Evolutionary conservation across 352 stramenopile genomes (phyloP).

Genomic region (Lagenidium sp.): DNA sequence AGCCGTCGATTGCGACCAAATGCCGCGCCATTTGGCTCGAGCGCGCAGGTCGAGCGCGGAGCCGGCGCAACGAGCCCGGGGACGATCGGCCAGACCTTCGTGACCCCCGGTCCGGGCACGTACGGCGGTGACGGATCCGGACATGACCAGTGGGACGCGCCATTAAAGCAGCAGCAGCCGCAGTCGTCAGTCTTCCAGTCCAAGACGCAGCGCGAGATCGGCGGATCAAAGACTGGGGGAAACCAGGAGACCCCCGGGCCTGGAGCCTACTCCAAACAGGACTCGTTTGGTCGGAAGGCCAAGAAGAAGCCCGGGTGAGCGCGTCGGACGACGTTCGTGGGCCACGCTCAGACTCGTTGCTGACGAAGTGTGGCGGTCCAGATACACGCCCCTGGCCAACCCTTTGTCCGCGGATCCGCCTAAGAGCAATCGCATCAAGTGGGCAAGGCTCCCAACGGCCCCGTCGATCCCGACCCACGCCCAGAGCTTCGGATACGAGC

Average conservation of each 20-base stretch:
- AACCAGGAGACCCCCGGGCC: slow-evolving; percentile 38
- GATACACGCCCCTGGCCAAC: slow-evolving; percentile 19
- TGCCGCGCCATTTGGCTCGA: slow-evolving; percentile 43
- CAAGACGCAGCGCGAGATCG: slow-evolving; percentile 38
- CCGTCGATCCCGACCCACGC: slow-evolving; percentile 62
- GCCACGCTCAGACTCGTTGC: too few relatives aligned
- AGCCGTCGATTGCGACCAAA: slow-evolving; percentile 34
- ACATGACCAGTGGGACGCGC: slow-evolving; percentile 46
- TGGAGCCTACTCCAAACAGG: slow-evolving; percentile 41
- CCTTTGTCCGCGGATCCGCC: slow-evolving; percentile 17
- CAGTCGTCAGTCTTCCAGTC: slow-evolving; percentile 42
- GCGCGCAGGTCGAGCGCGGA: slow-evolving; percentile 34
- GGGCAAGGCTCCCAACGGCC: slow-evolving; percentile 53
- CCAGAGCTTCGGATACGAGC: slow-evolving; percentile 76
- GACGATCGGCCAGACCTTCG: slow-evolving; percentile 21
- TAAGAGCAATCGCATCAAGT: slow-evolving; percentile 43
- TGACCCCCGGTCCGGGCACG: slow-evolving; percentile 47
- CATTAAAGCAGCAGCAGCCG: slow-evolving; percentile 38
- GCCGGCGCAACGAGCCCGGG: slow-evolving; percentile 9
- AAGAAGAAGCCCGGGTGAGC: too few relatives aligned
- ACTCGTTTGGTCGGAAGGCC: slow-evolving; percentile 28
- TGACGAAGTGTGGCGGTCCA: too few relatives aligned
- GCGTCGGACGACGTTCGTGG: too few relatives aligned
- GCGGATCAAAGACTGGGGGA: slow-evolving; percentile 18
- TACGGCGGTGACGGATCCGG: slow-evolving; percentile 31